phyloP scores from a whole-genome alignment of 306 rosid species.

The Prunus dulcis region DNA sequence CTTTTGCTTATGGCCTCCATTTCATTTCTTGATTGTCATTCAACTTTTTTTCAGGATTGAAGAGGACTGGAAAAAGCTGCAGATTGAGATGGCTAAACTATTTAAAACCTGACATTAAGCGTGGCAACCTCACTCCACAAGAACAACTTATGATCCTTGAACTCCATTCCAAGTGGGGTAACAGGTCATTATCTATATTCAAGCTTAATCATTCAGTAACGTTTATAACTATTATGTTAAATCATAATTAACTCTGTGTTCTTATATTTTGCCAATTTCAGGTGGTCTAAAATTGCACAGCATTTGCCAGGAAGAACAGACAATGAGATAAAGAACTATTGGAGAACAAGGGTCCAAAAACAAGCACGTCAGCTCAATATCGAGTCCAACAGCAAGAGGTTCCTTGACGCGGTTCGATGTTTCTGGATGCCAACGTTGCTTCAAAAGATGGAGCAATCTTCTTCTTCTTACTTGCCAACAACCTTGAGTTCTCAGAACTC shows the following conservation, averaged over 20 bases:
- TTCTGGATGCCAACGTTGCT: slow-evolving; percentile 83
- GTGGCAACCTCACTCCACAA: slow-evolving; percentile 89
- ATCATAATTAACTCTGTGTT: background rate
- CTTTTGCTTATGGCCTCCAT: background rate
- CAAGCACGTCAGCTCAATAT: slow-evolving; percentile 86
- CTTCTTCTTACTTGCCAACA: slow-evolving; percentile 33
- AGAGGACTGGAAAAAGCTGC: slow-evolving; percentile 98
- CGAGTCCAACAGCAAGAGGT: slow-evolving; percentile 70
- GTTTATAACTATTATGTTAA: background rate
- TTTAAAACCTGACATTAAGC: slow-evolving; percentile 88
- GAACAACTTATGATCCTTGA: slow-evolving; percentile 90
- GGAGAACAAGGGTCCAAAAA: slow-evolving; percentile 92
- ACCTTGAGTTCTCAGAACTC: slow-evolving; percentile 32
- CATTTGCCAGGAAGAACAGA: slow-evolving; percentile 93
- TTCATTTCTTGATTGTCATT: background rate
- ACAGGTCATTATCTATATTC: slow-evolving; percentile 44
- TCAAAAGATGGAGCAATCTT: slow-evolving; percentile 64
- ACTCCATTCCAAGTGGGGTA: slow-evolving; percentile 94
- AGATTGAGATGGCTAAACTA: slow-evolving; percentile 94
- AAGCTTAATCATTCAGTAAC: background rate
- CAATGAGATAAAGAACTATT: slow-evolving; percentile 86
- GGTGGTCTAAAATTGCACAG: slow-evolving; percentile 95
- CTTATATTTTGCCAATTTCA: background rate
- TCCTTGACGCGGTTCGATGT: slow-evolving; percentile 65
- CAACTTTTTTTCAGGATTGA: slow-evolving; percentile 55